Percentiles rank a stretch among this genome's conserved stretches.
Evolutionary conservation across 2,329 filamentous ascomycete species (phyloP).

Genomic region (Aspergillus pseudotamarii): DNA sequence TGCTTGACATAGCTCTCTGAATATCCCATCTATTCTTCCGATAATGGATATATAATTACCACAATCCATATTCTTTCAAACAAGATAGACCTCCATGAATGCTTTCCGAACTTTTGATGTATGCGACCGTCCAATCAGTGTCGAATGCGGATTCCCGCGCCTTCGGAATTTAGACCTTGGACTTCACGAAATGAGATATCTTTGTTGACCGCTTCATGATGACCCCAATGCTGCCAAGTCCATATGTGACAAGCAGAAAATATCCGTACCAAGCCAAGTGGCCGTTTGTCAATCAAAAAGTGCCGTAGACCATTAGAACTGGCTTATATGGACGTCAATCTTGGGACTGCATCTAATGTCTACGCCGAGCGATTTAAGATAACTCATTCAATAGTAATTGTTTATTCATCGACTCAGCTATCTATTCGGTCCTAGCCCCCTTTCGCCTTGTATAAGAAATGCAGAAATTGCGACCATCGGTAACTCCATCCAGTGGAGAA

Average conservation of each 20-base stretch:
- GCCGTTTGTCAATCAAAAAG: background rate
- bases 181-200: background rate
- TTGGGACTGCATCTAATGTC: background rate
- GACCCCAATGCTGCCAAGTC: background rate
- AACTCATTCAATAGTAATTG: background rate
- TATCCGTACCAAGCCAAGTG: background rate
- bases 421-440: background rate
- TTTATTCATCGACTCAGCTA: background rate
- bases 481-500: background rate
- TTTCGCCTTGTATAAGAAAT: background rate
- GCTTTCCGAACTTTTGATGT: background rate
- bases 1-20: conserved; percentile 2
- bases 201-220: background rate
- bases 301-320: background rate
- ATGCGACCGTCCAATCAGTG: too few species aligned
- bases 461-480: background rate
- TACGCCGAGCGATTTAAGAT: background rate
- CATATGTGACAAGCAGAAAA: background rate
- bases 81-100: background rate
- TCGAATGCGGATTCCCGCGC: background rate
- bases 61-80: background rate
- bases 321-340: background rate
- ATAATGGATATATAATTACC: background rate
- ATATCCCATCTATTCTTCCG: background rate
- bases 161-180: background rate